Percentiles rank a stretch among this genome's conserved stretches.
phyloP scores from a whole-genome alignment of 1,284 basidiomycete genomes.

The Clitocybe nebularis region DNA sequence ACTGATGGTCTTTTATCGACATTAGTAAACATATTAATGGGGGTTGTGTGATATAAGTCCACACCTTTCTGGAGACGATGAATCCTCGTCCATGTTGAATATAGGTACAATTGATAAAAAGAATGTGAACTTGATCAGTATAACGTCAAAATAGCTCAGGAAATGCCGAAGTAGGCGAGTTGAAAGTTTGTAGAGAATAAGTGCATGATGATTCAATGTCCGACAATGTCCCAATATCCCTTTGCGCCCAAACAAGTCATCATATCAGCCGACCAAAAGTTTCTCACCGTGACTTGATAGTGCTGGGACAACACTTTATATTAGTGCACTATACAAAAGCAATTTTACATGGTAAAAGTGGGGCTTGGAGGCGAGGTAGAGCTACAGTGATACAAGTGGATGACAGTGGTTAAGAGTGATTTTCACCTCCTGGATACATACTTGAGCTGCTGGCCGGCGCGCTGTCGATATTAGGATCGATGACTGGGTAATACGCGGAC shows the following conservation, averaged over 20 bases:
- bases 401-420: neutral
- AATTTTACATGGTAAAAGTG: neutral
- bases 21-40: constrained; percentile 2
- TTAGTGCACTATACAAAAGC: no score
- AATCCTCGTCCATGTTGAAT: constrained; percentile 19
- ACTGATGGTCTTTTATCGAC: constrained; percentile 20
- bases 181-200: no score
- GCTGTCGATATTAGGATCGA: constrained; percentile 35
- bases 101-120: constrained; percentile 13
- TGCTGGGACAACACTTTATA: no score
- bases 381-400: neutral
- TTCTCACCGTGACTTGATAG: no score
- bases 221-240: no score
- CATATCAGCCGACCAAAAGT: no score
- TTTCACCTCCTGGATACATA: neutral
- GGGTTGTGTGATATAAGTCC: neutral
- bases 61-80: constrained; percentile 21
- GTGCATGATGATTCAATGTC: no score
- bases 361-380: neutral
- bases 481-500: constrained; percentile 31
- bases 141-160: no score
- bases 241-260: no score
- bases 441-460: constrained; percentile 5
- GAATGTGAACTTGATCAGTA: constrained; percentile 22
- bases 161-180: no score